Conservation (phyloP, 768 basidiomycete genomes). For the Pleurotus cornucopiae region DNA sequence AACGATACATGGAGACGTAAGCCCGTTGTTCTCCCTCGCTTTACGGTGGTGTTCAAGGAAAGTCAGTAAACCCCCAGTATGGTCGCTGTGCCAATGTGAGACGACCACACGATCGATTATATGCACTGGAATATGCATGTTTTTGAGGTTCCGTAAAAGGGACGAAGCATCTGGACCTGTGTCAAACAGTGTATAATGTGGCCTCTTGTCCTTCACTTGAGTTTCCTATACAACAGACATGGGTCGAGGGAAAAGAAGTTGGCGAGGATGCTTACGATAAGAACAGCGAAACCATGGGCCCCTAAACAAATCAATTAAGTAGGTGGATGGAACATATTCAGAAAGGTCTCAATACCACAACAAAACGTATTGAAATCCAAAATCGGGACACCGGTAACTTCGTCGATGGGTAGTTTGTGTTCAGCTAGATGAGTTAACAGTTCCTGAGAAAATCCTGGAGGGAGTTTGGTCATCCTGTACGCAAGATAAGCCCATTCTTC, state of each 20-base stretch:
- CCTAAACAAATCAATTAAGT: conserved; percentile 30
- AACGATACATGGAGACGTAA: conserved; percentile 36
- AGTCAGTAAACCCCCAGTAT: conserved; percentile 69
- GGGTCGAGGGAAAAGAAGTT: not conserved
- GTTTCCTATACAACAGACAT: conserved; percentile 44
- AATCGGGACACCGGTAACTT: conserved; percentile 49
- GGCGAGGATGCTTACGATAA: conserved; percentile 51
- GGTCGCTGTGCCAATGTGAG: conserved; percentile 81
- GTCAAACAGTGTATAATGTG: conserved; percentile 69
- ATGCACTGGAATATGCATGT: conserved; percentile 52
- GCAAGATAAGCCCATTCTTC: not conserved
- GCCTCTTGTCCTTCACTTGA: conserved; percentile 37
- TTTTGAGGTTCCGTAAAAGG: conserved; percentile 66
- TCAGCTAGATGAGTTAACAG: conserved; percentile 56
- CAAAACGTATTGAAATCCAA: conserved; percentile 71
- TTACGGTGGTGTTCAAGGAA: conserved; percentile 46
- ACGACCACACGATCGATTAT: conserved; percentile 59
- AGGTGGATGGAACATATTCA: not conserved
- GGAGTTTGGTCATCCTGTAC: conserved; percentile 72
- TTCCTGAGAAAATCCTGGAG: conserved; percentile 76
- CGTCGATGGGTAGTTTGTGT: conserved; percentile 36
- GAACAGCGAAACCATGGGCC: conserved; percentile 80
- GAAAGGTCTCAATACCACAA: conserved; percentile 30
- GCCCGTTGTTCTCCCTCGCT: conserved; percentile 7
- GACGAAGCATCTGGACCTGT: conserved; percentile 77